phyloP scores from a whole-genome alignment of 2,329 filamentous ascomycete species.

The Fusarium liriodendri region DNA sequence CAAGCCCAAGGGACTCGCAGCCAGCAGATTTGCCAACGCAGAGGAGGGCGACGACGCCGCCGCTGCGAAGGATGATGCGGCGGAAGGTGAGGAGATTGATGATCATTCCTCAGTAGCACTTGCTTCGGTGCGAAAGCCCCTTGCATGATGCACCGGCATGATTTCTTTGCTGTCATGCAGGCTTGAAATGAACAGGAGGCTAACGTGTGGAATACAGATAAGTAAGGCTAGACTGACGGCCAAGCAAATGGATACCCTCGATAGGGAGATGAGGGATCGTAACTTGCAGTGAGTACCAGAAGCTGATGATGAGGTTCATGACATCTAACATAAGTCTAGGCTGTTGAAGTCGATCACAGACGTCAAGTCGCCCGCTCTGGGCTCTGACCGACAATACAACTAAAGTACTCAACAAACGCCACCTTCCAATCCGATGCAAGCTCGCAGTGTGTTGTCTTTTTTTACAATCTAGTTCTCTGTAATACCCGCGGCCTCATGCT shows the following conservation, averaged over 20 bases:
- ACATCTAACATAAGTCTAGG: conserved; percentile 27
- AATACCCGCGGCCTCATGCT: conserved; percentile 42
- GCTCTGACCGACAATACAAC: conserved; percentile 32
- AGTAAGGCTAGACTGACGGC: conserved; percentile 58
- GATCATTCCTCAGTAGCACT: conserved; percentile 74
- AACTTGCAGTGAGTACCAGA: conserved; percentile 58
- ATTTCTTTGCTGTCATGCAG: conserved; percentile 34
- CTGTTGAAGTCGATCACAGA: conserved; percentile 44
- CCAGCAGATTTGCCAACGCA: conserved; percentile 64
- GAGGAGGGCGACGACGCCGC: conserved; percentile 50
- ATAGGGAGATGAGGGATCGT: conserved; percentile 66
- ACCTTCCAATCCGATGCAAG: conserved; percentile 17
- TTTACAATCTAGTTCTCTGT: conserved; percentile 39
- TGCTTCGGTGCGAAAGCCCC: conserved; percentile 72
- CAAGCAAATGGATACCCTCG: conserved; percentile 64
- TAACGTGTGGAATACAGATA: conserved; percentile 49
- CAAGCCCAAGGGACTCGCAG: conserved; percentile 63
- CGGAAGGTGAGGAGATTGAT: conserved; percentile 70
- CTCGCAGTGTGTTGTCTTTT: conserved; percentile 26
- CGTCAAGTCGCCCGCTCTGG: conserved; percentile 33
- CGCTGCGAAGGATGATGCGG: conserved; percentile 51
- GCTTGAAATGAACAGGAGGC: conserved; percentile 5
- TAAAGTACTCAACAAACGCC: conserved; percentile 12
- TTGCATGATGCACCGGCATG: conserved; percentile 54
- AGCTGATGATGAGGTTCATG: too few relatives aligned